Percentiles rank a stretch among this genome's conserved stretches.
Evolutionary conservation across 257 asterid species (phyloP).

Genomic region (Solanum paucissectum): DNA sequence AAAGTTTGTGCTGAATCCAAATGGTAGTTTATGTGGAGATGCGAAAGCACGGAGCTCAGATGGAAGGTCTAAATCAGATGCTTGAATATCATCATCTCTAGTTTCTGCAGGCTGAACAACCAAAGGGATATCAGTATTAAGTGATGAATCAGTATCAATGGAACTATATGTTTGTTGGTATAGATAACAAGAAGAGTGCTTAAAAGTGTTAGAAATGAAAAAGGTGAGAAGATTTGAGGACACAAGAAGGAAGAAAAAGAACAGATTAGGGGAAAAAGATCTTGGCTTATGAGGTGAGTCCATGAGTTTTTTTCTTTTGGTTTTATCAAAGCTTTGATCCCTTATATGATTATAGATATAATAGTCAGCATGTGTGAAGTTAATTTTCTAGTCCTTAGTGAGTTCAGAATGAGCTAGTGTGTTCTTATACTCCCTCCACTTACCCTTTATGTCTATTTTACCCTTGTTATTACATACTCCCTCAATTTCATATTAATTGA

Average conservation of each 20-base stretch:
- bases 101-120: neutral
- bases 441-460: too few relatives aligned
- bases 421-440: neutral
- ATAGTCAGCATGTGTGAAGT: neutral
- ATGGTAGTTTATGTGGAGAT: conserved; percentile 43
- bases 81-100: neutral
- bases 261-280: conserved; percentile 17
- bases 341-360: neutral
- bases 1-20: conserved; percentile 47
- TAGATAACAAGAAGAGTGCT: conserved; percentile 25
- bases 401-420: neutral
- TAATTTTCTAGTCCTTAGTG: neutral
- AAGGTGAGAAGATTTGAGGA: conserved; percentile 51
- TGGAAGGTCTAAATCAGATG: conserved; percentile 23
- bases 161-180: neutral
- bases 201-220: conserved; percentile 32
- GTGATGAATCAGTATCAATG: neutral
- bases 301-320: conserved; percentile 4
- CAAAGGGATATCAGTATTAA: neutral
- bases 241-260: conserved; percentile 34
- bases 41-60: conserved; percentile 49
- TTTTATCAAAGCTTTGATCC: neutral
- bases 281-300: conserved; percentile 14
- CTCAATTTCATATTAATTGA: too few relatives aligned
- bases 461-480: too few relatives aligned